Evolutionary conservation across 257 asterid genomes (phyloP).

Genomic region (Solanum medicagineum): DNA sequence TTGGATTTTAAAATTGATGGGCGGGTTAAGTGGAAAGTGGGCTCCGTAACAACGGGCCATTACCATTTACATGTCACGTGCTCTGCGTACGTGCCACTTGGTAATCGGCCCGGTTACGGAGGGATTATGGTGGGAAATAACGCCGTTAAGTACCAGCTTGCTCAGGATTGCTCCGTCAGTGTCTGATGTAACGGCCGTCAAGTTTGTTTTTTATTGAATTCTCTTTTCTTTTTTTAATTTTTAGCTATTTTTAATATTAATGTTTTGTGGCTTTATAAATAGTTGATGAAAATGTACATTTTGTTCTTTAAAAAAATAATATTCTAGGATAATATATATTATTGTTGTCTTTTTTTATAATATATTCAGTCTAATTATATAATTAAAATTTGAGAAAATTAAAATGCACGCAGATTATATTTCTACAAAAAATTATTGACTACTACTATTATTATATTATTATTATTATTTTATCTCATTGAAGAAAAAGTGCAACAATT

Average conservation of each 20-base stretch:
- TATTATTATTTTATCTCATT: background rate
- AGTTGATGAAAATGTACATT: background rate
- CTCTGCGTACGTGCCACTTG: conserved; percentile 51
- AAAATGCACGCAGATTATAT: too few relatives aligned
- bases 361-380: too few relatives aligned
- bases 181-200: conserved; percentile 14
- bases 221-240: background rate
- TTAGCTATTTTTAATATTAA: background rate
- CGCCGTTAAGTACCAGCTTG: conserved; percentile 62
- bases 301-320: background rate
- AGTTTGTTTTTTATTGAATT: background rate
- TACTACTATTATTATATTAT: background rate
- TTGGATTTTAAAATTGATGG: conserved; percentile 48
- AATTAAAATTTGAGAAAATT: too few relatives aligned
- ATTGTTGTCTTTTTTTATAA: too few relatives aligned
- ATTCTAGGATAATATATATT: too few relatives aligned
- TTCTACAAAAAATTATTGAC: background rate
- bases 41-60: conserved; percentile 40
- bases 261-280: background rate
- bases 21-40: conserved; percentile 66
- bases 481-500: background rate
- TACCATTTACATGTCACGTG: conserved; percentile 72
- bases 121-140: conserved; percentile 39
- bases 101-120: conserved; percentile 10
- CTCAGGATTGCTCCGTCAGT: conserved; percentile 46